A percentile compares a stretch with the other conserved stretches of the same genome.
Evolutionary conservation across 148 eudicot genomes (phyloP).

Genomic region (Persicaria maculosa): DNA sequence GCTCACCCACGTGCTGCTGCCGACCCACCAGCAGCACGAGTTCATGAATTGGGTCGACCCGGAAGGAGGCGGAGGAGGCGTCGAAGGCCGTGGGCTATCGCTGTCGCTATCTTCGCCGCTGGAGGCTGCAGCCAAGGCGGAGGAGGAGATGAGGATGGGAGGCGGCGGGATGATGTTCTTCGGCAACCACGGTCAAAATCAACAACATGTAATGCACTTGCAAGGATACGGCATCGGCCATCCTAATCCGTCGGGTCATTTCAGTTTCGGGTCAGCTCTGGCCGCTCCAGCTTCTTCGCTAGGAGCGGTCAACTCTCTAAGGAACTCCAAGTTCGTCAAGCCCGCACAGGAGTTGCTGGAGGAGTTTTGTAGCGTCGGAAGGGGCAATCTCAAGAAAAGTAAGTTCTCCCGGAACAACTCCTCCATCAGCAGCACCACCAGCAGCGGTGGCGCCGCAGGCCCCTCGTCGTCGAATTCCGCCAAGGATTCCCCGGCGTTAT

Average conservation of each 20-base stretch:
- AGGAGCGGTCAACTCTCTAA: constrained; percentile 53
- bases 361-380: constrained; percentile 87
- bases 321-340: constrained; percentile 68
- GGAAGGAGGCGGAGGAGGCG: not conserved
- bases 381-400: constrained; percentile 44
- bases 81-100: constrained; percentile 65
- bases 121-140: constrained; percentile 50
- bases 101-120: constrained; percentile 50
- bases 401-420: constrained; percentile 25
- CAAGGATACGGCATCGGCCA: not conserved
- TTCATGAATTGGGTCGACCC: constrained; percentile 18
- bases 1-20: constrained; percentile 17
- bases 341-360: constrained; percentile 78
- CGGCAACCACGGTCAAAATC: constrained; percentile 23
- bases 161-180: constrained; percentile 47
- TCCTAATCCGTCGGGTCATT: constrained; percentile 21
- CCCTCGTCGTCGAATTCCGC: constrained; percentile 21
- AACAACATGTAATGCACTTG: constrained; percentile 3
- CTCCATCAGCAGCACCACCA: not conserved
- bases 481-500: constrained; percentile 53
- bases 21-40: constrained; percentile 8
- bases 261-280: constrained; percentile 42
- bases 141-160: constrained; percentile 42
- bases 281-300: constrained; percentile 13
- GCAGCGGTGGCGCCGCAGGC: not conserved